phyloP scores from a whole-genome alignment of 2,329 filamentous ascomycete genomes.

The Coniochaeta sp. region DNA sequence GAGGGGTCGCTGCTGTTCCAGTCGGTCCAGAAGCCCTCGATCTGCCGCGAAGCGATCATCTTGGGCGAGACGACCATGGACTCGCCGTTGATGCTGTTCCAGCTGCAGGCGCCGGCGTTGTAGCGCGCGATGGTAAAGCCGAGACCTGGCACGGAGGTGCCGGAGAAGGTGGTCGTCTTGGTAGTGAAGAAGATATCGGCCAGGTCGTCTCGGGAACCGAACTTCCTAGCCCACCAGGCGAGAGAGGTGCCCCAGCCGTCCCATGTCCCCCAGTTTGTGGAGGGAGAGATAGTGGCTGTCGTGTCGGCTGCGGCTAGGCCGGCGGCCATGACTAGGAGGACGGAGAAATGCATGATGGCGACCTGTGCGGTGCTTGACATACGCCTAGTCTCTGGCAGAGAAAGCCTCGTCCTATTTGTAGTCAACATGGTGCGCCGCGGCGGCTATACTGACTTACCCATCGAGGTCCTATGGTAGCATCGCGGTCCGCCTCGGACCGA shows the following conservation, averaged over 20 bases:
- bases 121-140: conserved; percentile 35
- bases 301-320: conserved; percentile 15
- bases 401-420: too few species aligned
- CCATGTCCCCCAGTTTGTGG: conserved; percentile 32
- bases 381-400: too few species aligned
- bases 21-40: conserved; percentile 33
- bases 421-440: too few species aligned
- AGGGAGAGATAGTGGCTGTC: conserved; percentile 23
- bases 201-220: conserved; percentile 32
- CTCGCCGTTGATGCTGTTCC: conserved; percentile 22
- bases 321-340: neutral
- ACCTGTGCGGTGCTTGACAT: too few species aligned
- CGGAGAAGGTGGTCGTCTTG: conserved; percentile 20
- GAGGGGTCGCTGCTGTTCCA: conserved; percentile 25
- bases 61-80: conserved; percentile 7
- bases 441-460: too few species aligned
- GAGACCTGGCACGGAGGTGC: conserved; percentile 27
- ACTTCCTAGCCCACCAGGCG: conserved; percentile 35
- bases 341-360: neutral
- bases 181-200: conserved; percentile 32
- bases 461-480: too few species aligned
- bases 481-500: neutral
- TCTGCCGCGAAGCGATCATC: conserved; percentile 28
- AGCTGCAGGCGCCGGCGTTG: conserved; percentile 33
- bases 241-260: conserved; percentile 36